Conservation (phyloP, 768 basidiomycete genomes). For the Panaeolus papilionaceus region DNA sequence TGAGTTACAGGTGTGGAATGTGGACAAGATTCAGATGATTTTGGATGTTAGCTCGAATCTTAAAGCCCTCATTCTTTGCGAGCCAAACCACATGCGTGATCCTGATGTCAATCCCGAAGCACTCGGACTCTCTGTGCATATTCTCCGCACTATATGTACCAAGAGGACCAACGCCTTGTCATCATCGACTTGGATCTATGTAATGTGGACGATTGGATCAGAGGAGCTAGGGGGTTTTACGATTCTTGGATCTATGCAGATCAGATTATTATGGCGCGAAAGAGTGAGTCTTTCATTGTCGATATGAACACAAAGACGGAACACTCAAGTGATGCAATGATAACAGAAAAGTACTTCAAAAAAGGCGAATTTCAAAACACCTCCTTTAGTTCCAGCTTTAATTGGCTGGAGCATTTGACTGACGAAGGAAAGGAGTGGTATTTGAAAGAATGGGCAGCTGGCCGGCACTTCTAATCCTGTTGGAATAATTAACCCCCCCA, state of each 20-base stretch:
- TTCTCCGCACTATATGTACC: neutral
- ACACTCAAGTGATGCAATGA: too few species aligned
- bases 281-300: neutral
- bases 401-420: too few species aligned
- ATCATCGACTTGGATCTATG: neutral
- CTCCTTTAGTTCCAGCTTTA: too few species aligned
- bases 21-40: neutral
- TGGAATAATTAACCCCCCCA: too few species aligned
- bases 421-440: too few species aligned
- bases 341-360: too few species aligned
- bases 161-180: neutral
- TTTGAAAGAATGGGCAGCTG: too few species aligned
- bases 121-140: too few species aligned
- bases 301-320: too few species aligned
- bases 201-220: neutral
- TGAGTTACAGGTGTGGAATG: neutral
- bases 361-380: too few species aligned
- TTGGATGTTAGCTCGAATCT: neutral
- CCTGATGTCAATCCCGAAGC: too few species aligned
- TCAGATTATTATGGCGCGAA: neutral
- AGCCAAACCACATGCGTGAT: neutral
- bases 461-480: too few species aligned
- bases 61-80: neutral
- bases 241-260: neutral
- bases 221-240: neutral